Conservation (phyloP, 768 basidiomycete genomes). For the Mycena venus region DNA sequence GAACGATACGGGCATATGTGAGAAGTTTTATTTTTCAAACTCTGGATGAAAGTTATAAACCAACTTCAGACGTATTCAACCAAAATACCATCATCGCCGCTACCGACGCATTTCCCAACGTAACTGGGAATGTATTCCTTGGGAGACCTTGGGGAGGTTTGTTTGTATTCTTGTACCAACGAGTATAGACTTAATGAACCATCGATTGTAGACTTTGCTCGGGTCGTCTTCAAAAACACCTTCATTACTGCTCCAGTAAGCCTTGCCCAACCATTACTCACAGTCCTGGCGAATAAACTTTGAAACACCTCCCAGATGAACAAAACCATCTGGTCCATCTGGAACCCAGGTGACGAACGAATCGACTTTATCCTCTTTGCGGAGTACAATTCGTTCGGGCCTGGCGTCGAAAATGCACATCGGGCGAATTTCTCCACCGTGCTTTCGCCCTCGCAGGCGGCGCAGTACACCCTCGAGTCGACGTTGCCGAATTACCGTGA, state of each 20-base stretch:
- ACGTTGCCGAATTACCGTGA: slow-evolving; percentile 32
- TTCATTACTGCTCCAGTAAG: slow-evolving; percentile 32
- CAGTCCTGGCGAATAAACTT: too few relatives aligned
- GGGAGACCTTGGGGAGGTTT: slow-evolving; percentile 46
- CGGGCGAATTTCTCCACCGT: slow-evolving; percentile 38
- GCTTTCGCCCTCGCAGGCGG: slow-evolving; percentile 28
- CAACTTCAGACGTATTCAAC: slow-evolving; percentile 39
- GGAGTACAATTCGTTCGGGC: slow-evolving; percentile 39
- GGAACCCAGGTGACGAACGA: slow-evolving; percentile 38
- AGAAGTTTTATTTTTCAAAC: background rate
- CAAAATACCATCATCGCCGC: slow-evolving; percentile 37
- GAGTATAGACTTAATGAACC: background rate
- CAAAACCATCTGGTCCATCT: slow-evolving; percentile 43
- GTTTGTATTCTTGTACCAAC: background rate
- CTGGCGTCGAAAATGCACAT: slow-evolving; percentile 23
- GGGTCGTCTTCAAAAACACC: slow-evolving; percentile 44
- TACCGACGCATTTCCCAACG: slow-evolving; percentile 33
- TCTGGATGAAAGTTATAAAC: background rate
- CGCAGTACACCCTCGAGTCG: slow-evolving; percentile 29
- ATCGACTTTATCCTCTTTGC: slow-evolving; percentile 44
- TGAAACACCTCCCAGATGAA: too few relatives aligned
- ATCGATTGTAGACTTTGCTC: slow-evolving; percentile 16
- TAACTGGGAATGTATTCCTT: slow-evolving; percentile 37
- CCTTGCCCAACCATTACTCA: background rate
- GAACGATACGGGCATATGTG: slow-evolving; percentile 44